phyloP scores from a whole-genome alignment of 2,329 filamentous ascomycete species.

The Penicillium sp. region DNA sequence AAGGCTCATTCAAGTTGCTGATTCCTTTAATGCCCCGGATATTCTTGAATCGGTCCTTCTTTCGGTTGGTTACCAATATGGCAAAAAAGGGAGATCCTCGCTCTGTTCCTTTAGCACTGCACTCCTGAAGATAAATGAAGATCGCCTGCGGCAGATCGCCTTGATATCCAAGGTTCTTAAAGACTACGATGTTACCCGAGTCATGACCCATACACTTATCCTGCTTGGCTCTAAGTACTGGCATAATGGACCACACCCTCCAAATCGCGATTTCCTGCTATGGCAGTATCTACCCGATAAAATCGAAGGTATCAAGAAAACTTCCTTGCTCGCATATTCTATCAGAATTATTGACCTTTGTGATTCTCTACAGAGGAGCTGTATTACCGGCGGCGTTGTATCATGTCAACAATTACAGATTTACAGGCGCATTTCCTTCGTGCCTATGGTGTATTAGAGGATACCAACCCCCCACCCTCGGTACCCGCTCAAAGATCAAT shows the following conservation, averaged over 20 bases:
- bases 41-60: constrained; percentile 25
- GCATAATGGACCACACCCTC: constrained; percentile 30
- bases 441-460: constrained; percentile 38
- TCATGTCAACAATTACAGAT: constrained; percentile 45
- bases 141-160: constrained; percentile 41
- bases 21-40: constrained; percentile 35
- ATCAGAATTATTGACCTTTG: background rate
- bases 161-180: constrained; percentile 37
- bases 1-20: constrained; percentile 33
- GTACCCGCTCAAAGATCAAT: constrained; percentile 5
- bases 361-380: constrained; percentile 38
- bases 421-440: constrained; percentile 45
- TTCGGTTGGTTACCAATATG: constrained; percentile 30
- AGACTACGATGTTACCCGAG: constrained; percentile 26
- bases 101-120: constrained; percentile 23
- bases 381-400: constrained; percentile 41
- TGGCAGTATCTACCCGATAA: constrained; percentile 42
- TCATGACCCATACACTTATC: constrained; percentile 37
- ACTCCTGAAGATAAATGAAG: constrained; percentile 37
- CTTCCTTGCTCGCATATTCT: background rate
- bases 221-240: constrained; percentile 40
- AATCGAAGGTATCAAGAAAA: constrained; percentile 39
- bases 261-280: constrained; percentile 21
- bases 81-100: constrained; percentile 30
- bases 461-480: constrained; percentile 14